Base-by-base conservation (phyloP, 768 basidiomycete species). In the Sporobolomyces pararoseus region DNA sequence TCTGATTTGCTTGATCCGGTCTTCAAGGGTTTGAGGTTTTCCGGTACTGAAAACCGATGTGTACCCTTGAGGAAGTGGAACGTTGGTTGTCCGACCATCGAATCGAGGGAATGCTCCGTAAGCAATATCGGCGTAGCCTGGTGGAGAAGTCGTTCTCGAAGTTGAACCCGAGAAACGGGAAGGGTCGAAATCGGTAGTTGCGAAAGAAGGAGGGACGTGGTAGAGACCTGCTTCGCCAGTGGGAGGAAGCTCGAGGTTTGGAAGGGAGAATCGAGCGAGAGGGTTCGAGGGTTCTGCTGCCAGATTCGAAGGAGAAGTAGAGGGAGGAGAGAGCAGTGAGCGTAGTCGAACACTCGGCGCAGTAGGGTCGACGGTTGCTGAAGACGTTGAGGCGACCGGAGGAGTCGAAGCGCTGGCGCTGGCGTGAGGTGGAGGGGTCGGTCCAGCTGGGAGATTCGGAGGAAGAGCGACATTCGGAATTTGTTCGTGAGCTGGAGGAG, bases 401-500 rank as follows among this genome's bases (percentile, higher is more conserved):
- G 7, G 32, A 54, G 25, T 35, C 35, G 55, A 37, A 17, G 55
- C 12, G 75, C 60, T 77, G 23, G 55, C 9, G 75, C 61, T 77
- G 81, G 51, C 73, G 70, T 66, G 74, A 77, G 59, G 17, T 63
- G 75, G 23, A 7, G 32, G 17, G 19, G 57, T 58, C 53, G 16
- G 47, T 49, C 29, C 63, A 34, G 46, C 51, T 6, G 82, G 83
- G 51, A 81, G 82, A 31, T 81, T 75, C 39, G 78, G 75, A 31
- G 74, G 75, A 72, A 27, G 80, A 55, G 31, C 77, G 7, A 17
- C 55, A 17, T 57, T 57, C 13, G 55, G 75, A 79, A 81, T 63
- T 42, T 76, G 78, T 74, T 79, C 78, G 31, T 60, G 73, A 49
- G 16, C 19, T 1, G 50, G 73, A 46, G 31, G 74, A 37, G 69